Percentiles rank a stretch among this genome's conserved stretches.
Conservation (phyloP, 129 eudicot genomes). For the Flaveria trinervia region DNA sequence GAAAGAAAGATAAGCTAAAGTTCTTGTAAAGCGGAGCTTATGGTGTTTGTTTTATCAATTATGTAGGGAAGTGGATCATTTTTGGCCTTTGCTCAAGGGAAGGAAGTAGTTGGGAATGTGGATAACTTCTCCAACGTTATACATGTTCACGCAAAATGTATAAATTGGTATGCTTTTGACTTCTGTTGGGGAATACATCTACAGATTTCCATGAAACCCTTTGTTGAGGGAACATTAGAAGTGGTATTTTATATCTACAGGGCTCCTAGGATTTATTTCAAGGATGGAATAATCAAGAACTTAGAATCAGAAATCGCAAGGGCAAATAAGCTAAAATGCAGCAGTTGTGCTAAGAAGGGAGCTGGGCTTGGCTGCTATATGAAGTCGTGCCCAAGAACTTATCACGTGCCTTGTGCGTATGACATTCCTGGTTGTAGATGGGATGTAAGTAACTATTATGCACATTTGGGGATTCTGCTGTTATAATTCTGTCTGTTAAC, state of each 20-base stretch:
- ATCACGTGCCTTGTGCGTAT: slow-evolving; percentile 86
- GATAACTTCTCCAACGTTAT: slow-evolving; percentile 42
- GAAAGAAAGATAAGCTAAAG: no score
- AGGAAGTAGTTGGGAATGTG: slow-evolving; percentile 42
- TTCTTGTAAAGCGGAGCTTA: slow-evolving; percentile 5
- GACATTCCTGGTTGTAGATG: slow-evolving; percentile 68
- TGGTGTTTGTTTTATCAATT: slow-evolving; percentile 9
- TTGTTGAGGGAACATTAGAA: neutral
- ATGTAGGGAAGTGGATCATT: slow-evolving; percentile 77
- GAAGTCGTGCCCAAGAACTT: slow-evolving; percentile 61
- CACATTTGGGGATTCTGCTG: neutral
- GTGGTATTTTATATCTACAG: slow-evolving; percentile 37
- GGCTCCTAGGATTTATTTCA: slow-evolving; percentile 73
- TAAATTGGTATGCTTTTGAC: slow-evolving; percentile 53
- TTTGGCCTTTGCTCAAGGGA: slow-evolving; percentile 67
- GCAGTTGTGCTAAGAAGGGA: slow-evolving; percentile 73
- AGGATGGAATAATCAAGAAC: slow-evolving; percentile 49
- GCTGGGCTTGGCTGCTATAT: slow-evolving; percentile 88
- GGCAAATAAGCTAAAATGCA: slow-evolving; percentile 79
- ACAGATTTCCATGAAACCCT: neutral
- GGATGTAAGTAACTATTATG: slow-evolving; percentile 63
- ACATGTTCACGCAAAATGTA: slow-evolving; percentile 69
- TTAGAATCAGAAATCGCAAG: slow-evolving; percentile 75
- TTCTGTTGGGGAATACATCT: neutral
- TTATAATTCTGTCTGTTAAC: neutral